Percentiles rank a stretch among this genome's conserved stretches.
These are phyloP conservation scores for Podaxis sp. DNA, from an alignment of 768 basidiomycete species.

Conservation along the genomic window DNA sequence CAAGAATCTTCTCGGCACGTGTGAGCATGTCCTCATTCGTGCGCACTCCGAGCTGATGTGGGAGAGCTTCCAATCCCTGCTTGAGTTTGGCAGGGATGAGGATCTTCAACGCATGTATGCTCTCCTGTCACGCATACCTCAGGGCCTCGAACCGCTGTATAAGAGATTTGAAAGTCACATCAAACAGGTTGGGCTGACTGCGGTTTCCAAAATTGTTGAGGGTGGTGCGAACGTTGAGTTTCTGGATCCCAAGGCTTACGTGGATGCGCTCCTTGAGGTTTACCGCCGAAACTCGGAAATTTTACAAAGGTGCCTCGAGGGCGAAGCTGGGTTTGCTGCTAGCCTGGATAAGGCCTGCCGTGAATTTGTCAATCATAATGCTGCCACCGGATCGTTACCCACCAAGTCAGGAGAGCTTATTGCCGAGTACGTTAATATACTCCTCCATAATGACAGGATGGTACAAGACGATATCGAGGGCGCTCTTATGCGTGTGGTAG, in stretches of 20 bases:
- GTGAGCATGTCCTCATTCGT: slow-evolving; percentile 91
- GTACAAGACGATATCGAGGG: slow-evolving; percentile 90
- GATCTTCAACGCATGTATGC: slow-evolving; percentile 97
- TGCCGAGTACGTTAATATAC: slow-evolving; percentile 89
- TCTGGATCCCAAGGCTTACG: slow-evolving; percentile 93
- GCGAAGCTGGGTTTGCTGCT: slow-evolving; percentile 94
- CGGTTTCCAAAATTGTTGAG: slow-evolving; percentile 76
- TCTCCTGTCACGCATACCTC: slow-evolving; percentile 87
- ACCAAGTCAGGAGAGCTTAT: slow-evolving; percentile 94
- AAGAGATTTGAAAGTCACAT: slow-evolving; percentile 96
- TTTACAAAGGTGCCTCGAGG: slow-evolving; percentile 88
- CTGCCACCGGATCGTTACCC: slow-evolving; percentile 84
- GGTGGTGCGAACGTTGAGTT: slow-evolving; percentile 60
- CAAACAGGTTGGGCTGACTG: slow-evolving; percentile 83
- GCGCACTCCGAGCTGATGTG: slow-evolving; percentile 89
- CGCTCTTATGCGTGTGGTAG: slow-evolving; percentile 87
- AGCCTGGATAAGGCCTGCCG: slow-evolving; percentile 96
- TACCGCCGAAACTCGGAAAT: slow-evolving; percentile 94
- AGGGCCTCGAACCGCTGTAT: slow-evolving; percentile 90
- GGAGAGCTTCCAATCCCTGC: slow-evolving; percentile 91
- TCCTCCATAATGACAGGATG: slow-evolving; percentile 94
- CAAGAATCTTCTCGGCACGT: slow-evolving; percentile 80
- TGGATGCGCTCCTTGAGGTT: slow-evolving; percentile 90
- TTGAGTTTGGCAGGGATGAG: slow-evolving; percentile 95
- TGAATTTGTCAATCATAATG: slow-evolving; percentile 94